These are phyloP conservation scores for Corynascus novoguineensis DNA, from an alignment of 495 filamentous ascomycete species.

Conservation along the genomic window DNA sequence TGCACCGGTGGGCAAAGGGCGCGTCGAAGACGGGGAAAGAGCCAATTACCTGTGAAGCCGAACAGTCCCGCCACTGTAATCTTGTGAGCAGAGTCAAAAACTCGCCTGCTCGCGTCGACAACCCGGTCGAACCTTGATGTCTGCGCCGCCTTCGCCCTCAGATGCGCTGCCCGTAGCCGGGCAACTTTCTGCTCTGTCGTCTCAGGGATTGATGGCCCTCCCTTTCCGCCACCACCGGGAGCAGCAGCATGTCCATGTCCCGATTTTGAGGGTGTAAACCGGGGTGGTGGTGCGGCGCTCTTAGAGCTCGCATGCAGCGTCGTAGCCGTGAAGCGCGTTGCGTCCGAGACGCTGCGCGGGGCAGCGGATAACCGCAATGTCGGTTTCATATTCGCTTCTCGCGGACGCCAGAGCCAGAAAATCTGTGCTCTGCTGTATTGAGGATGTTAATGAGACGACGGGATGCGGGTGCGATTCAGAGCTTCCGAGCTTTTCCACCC, in stretches of 20 bases:
- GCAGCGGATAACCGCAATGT: constrained; percentile 39
- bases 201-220: constrained; percentile 44
- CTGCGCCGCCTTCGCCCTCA: constrained; percentile 59
- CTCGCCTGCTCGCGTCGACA: constrained; percentile 60
- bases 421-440: not conserved
- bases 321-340: constrained; percentile 92
- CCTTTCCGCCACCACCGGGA: constrained; percentile 5
- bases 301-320: constrained; percentile 81
- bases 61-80: constrained; percentile 70
- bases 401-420: not conserved
- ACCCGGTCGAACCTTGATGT: constrained; percentile 62
- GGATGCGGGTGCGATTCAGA: not conserved
- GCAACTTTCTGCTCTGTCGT: constrained; percentile 87
- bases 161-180: constrained; percentile 75
- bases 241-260: not conserved
- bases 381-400: not conserved
- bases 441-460: not conserved
- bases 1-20: not conserved
- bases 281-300: constrained; percentile 37
- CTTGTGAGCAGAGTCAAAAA: constrained; percentile 81
- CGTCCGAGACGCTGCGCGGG: constrained; percentile 85
- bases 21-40: not conserved
- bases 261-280: not conserved
- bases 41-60: constrained; percentile 62
- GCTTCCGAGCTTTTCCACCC: constrained; percentile 13